Evolutionary conservation across 768 basidiomycete species (phyloP).

Genomic region (Mycena latifolia): DNA sequence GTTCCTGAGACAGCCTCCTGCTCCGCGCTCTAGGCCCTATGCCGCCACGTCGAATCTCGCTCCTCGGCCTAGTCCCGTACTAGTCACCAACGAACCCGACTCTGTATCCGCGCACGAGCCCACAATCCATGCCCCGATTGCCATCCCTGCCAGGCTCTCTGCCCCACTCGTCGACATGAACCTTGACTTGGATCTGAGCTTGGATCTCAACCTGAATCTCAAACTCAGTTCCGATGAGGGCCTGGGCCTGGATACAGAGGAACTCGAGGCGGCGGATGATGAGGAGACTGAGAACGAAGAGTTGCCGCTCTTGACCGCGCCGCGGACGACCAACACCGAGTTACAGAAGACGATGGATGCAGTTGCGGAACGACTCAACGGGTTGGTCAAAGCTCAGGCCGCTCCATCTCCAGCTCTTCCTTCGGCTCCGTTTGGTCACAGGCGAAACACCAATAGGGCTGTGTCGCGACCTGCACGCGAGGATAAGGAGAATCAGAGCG

Average conservation of each 20-base stretch:
- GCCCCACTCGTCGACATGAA: constrained; percentile 26
- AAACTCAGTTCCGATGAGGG: constrained; percentile 27
- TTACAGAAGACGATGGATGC: constrained; percentile 58
- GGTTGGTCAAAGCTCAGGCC: constrained; percentile 42
- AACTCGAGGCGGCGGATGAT: constrained; percentile 4
- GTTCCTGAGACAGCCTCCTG: constrained; percentile 19
- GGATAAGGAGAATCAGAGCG: constrained; percentile 60
- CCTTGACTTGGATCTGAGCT: constrained; percentile 26
- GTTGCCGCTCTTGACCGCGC: constrained; percentile 56
- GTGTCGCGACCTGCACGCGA: constrained; percentile 34
- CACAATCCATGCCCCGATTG: constrained; percentile 27
- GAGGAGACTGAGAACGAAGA: constrained; percentile 23
- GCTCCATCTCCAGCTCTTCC: constrained; percentile 36
- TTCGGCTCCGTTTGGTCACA: constrained; percentile 28
- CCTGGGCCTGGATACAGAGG: constrained; percentile 8
- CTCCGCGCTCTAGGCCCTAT: constrained; percentile 17
- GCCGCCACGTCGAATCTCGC: constrained; percentile 11
- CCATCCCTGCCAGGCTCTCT: constrained; percentile 14
- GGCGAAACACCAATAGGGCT: constrained; percentile 25
- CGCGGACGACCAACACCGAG: constrained; percentile 53
- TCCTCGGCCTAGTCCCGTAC: constrained; percentile 13
- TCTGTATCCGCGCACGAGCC: constrained; percentile 6
- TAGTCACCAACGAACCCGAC: not conserved
- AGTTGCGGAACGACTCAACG: constrained; percentile 60
- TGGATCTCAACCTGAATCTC: constrained; percentile 32